Conservation (phyloP, 2,329 filamentous ascomycete species). For the Fonsecaea erecta region DNA sequence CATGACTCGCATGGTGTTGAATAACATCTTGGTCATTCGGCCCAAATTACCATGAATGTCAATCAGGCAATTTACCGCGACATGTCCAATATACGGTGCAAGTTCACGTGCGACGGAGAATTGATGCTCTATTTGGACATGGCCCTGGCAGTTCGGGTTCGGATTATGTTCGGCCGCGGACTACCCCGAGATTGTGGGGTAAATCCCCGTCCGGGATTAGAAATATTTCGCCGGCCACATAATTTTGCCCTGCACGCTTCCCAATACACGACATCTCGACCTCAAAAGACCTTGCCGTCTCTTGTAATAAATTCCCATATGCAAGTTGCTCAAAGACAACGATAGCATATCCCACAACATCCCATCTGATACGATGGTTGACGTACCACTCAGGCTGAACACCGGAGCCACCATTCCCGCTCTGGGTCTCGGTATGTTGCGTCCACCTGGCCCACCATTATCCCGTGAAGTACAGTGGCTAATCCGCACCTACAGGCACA, state of each 20-base stretch:
- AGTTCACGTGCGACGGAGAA: neutral
- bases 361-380: slow-evolving; percentile 31
- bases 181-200: slow-evolving; percentile 12
- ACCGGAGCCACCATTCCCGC: slow-evolving; percentile 55
- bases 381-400: slow-evolving; percentile 50
- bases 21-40: neutral
- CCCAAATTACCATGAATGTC: neutral
- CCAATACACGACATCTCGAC: neutral
- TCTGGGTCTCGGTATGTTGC: slow-evolving; percentile 50
- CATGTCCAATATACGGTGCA: neutral
- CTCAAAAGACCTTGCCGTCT: neutral
- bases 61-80: neutral
- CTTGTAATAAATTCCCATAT: slow-evolving; percentile 7
- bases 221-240: neutral
- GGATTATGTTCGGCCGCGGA: slow-evolving; percentile 6
- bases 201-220: neutral
- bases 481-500: slow-evolving; percentile 44
- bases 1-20: neutral
- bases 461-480: neutral
- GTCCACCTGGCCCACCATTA: neutral
- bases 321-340: slow-evolving; percentile 1
- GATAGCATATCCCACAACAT: neutral
- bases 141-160: neutral
- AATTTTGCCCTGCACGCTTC: neutral
- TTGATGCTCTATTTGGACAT: neutral